phyloP scores from a whole-genome alignment of 2,329 filamentous ascomycete species.

The Helicocarpus griseus region DNA sequence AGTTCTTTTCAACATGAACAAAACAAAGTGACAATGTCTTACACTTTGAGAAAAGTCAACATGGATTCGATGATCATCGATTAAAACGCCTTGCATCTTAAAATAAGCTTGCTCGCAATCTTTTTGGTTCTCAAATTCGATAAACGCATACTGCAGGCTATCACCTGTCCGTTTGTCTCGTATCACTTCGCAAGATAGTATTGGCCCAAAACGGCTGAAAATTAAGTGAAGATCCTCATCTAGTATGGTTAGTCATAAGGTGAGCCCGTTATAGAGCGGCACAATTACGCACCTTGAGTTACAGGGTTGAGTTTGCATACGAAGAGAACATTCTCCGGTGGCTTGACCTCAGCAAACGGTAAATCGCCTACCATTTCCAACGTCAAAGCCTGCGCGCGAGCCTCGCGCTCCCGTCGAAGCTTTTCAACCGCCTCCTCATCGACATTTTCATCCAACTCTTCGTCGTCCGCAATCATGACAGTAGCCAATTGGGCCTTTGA shows the following conservation, averaged over 20 bases:
- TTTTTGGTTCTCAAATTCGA: constrained; percentile 87
- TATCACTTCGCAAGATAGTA: constrained; percentile 92
- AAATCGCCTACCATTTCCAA: constrained; percentile 97
- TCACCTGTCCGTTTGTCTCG: constrained; percentile 88
- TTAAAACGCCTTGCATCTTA: constrained; percentile 96
- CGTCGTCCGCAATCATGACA: constrained; percentile 83
- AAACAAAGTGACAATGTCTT: constrained; percentile 26
- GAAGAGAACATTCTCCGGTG: constrained; percentile 93
- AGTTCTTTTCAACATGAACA: background rate
- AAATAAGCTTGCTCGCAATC: constrained; percentile 93
- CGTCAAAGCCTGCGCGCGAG: constrained; percentile 84
- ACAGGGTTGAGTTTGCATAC: constrained; percentile 98
- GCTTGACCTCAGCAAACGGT: constrained; percentile 93
- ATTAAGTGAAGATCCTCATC: constrained; percentile 93
- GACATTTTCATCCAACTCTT: constrained; percentile 65
- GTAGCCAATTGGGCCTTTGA: constrained; percentile 80
- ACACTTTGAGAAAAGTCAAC: constrained; percentile 98
- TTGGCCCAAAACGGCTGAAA: constrained; percentile 92
- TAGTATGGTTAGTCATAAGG: constrained; percentile 14
- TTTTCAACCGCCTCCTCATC: constrained; percentile 75
- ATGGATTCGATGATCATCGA: constrained; percentile 94
- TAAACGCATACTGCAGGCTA: constrained; percentile 93
- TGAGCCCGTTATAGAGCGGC: background rate
- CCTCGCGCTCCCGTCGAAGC: constrained; percentile 75
- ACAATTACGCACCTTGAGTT: constrained; percentile 51